A percentile compares a stretch with the other conserved stretches of the same genome.
Evolutionary conservation across 2,329 filamentous ascomycete species (phyloP).

Genomic region (Fusarium staphyleae): DNA sequence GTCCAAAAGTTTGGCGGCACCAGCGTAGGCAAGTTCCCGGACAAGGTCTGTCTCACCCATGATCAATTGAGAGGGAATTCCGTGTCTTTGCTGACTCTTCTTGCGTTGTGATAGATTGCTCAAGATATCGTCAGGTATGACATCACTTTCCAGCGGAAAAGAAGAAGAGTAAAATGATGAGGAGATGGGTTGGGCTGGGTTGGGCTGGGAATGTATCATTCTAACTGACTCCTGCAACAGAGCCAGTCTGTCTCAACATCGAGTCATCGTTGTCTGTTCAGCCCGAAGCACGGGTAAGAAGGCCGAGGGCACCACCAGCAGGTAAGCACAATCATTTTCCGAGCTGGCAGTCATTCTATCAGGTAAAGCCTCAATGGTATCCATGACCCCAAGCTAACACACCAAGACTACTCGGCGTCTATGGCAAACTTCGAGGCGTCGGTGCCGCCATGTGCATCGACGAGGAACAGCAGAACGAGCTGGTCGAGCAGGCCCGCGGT

Average conservation of each 20-base stretch:
- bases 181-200: slow-evolving; percentile 18
- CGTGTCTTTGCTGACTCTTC: slow-evolving; percentile 11
- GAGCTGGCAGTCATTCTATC: background rate
- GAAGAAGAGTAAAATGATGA: background rate
- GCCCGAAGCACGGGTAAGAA: slow-evolving; percentile 95
- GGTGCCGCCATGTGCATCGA: slow-evolving; percentile 61
- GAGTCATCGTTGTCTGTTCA: slow-evolving; percentile 93
- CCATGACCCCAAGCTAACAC: background rate
- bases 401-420: slow-evolving; percentile 64
- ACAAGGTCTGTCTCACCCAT: slow-evolving; percentile 58
- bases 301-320: slow-evolving; percentile 91
- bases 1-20: slow-evolving; percentile 97
- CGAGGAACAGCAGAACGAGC: slow-evolving; percentile 55
- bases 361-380: background rate
- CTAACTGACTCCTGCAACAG: slow-evolving; percentile 41
- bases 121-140: slow-evolving; percentile 53
- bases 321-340: slow-evolving; percentile 64
- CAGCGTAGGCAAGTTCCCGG: slow-evolving; percentile 91
- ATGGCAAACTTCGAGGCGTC: slow-evolving; percentile 62
- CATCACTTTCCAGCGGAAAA: slow-evolving; percentile 1
- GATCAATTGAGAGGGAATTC: slow-evolving; percentile 7
- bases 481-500: slow-evolving; percentile 70
- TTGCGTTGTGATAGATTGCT: slow-evolving; percentile 46
- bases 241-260: slow-evolving; percentile 67
- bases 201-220: slow-evolving; percentile 10